Evolutionary conservation across 371 early-diverging fungal genomes (phyloP).

Genomic region (Sporodiniella umbellata): DNA sequence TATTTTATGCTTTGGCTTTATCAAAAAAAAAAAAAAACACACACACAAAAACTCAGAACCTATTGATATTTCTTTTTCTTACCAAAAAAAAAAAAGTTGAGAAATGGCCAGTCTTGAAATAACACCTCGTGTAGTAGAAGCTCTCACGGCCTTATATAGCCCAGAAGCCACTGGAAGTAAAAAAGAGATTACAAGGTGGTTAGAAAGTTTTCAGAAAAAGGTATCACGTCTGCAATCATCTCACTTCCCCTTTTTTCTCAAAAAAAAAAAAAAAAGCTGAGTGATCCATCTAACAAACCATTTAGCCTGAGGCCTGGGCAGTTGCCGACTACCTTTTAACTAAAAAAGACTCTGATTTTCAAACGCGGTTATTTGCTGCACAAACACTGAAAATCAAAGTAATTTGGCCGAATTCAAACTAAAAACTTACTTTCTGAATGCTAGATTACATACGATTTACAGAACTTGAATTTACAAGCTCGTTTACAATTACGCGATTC

Average conservation of each 20-base stretch:
- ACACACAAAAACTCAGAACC: neutral
- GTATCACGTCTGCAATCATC: conserved; percentile 51
- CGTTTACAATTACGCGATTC: conserved; percentile 78
- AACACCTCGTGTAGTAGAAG: conserved; percentile 19
- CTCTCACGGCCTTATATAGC: conserved; percentile 24
- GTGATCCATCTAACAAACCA: neutral
- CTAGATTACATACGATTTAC: conserved; percentile 78
- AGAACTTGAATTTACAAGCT: conserved; percentile 66
- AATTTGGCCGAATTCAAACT: conserved; percentile 1
- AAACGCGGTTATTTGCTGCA: conserved; percentile 84
- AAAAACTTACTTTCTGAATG: too few relatives aligned
- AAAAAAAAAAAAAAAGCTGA: neutral
- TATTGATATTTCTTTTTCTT: conserved; percentile 1
- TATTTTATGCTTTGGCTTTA: too few relatives aligned
- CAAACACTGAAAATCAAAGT: conserved; percentile 93
- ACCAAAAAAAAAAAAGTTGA: neutral
- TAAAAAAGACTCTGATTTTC: conserved; percentile 48
- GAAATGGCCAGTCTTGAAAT: conserved; percentile 12
- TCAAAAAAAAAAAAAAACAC: neutral
- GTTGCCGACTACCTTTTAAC: conserved; percentile 75
- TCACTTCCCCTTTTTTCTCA: too few relatives aligned
- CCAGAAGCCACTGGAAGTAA: conserved; percentile 20
- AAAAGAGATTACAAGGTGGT: conserved; percentile 76
- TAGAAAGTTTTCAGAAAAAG: conserved; percentile 87
- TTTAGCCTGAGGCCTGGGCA: conserved; percentile 85